Evolutionary conservation across 148 eudicot genomes (phyloP).

Genomic region (Persicaria tinctoria): DNA sequence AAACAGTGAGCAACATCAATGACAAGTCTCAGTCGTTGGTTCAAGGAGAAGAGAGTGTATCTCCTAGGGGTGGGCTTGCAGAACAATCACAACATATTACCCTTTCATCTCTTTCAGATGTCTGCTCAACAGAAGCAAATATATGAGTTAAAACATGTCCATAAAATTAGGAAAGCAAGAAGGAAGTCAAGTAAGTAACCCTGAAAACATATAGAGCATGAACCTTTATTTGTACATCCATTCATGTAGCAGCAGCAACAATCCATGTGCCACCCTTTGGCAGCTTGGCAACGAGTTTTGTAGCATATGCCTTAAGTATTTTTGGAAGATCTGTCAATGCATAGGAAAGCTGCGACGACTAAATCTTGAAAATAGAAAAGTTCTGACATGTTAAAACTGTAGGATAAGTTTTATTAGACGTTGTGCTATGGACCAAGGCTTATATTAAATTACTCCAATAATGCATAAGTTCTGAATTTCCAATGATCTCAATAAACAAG

Average conservation of each 20-base stretch:
- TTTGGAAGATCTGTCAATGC: slow-evolving; percentile 63
- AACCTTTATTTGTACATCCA: slow-evolving; percentile 98
- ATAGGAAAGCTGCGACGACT: slow-evolving; percentile 9
- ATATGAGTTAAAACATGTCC: background rate
- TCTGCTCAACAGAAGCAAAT: slow-evolving; percentile 35
- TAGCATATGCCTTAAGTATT: slow-evolving; percentile 91
- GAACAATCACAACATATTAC: slow-evolving; percentile 43
- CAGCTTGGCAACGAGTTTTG: slow-evolving; percentile 70
- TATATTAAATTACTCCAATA: background rate
- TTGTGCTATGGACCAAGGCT: no score
- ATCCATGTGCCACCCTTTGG: slow-evolving; percentile 94
- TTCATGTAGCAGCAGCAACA: slow-evolving; percentile 96
- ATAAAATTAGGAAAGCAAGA: background rate
- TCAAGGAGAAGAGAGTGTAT: no score
- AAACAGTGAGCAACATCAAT: no score
- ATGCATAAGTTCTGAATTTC: no score
- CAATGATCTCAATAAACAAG: no score
- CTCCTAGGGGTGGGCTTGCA: no score
- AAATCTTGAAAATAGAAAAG: background rate
- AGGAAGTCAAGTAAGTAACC: background rate
- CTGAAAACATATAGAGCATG: background rate
- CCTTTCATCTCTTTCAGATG: slow-evolving; percentile 90
- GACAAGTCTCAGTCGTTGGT: no score
- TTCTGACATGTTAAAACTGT: background rate
- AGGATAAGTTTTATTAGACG: background rate